Evolutionary conservation across 805 yeast genomes (phyloP).

Genomic region (Jamesozyma rosinii): DNA sequence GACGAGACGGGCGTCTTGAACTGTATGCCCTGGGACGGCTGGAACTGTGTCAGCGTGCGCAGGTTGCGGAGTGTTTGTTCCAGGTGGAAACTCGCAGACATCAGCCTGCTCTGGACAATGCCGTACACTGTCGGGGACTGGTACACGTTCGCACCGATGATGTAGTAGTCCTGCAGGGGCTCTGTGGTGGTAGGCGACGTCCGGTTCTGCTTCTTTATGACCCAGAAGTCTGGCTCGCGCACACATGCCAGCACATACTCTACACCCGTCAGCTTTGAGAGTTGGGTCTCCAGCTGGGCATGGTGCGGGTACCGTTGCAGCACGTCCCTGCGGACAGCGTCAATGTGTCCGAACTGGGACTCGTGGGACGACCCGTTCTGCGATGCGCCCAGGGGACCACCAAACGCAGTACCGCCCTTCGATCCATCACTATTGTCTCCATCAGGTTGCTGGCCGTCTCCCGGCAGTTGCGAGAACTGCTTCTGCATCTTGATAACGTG

Average conservation of each 20-base stretch:
- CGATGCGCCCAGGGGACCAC: slow-evolving; percentile 2
- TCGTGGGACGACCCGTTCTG: neutral
- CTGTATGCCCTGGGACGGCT: slow-evolving; percentile 48
- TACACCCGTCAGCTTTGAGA: slow-evolving; percentile 70
- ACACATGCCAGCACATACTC: slow-evolving; percentile 72
- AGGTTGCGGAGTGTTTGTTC: slow-evolving; percentile 40
- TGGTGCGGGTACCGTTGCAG: slow-evolving; percentile 24
- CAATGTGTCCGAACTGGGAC: slow-evolving; percentile 17
- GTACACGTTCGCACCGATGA: slow-evolving; percentile 85
- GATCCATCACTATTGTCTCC: neutral
- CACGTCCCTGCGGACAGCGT: slow-evolving; percentile 18
- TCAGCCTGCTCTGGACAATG: slow-evolving; percentile 60
- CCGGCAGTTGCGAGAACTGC: slow-evolving; percentile 42
- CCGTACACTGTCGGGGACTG: slow-evolving; percentile 77
- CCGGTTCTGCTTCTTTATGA: slow-evolving; percentile 73
- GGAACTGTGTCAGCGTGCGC: slow-evolving; percentile 42
- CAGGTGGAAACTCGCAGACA: slow-evolving; percentile 39
- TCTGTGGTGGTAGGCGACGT: slow-evolving; percentile 33
- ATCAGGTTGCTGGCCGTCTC: neutral
- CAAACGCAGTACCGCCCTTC: neutral
- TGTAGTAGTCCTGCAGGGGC: slow-evolving; percentile 68
- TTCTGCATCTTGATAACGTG: slow-evolving; percentile 93
- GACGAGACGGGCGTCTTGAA: slow-evolving; percentile 7
- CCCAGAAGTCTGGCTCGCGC: slow-evolving; percentile 89
- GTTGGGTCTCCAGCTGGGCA: slow-evolving; percentile 42